Percentiles rank a stretch among this genome's conserved stretches.
phyloP scores from a whole-genome alignment of 192 early-diverging fungal genomes.

The Gigaspora rosea region DNA sequence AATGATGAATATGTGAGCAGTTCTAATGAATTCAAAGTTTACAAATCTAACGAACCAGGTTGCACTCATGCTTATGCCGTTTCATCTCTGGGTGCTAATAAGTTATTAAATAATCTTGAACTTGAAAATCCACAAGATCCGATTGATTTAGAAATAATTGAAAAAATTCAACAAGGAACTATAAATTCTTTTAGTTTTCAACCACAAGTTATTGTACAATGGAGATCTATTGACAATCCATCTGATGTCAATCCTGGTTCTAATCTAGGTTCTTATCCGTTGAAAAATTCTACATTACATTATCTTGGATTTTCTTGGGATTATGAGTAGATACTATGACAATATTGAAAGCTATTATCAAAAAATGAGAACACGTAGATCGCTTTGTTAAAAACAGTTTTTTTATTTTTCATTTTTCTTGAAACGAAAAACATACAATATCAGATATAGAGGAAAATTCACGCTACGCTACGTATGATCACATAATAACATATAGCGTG shows the following conservation, averaged over 20 bases:
- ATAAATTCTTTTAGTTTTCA: background rate
- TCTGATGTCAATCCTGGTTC: background rate
- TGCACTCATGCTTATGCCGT: slow-evolving; percentile 9
- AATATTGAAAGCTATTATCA: too few species aligned
- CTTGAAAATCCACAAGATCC: background rate
- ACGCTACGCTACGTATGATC: too few species aligned
- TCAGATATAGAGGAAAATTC: too few species aligned
- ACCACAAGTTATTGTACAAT: background rate
- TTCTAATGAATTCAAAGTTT: background rate
- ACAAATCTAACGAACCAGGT: background rate
- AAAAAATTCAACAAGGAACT: background rate
- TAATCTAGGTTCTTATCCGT: background rate
- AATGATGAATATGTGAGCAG: background rate
- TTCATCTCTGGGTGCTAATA: background rate
- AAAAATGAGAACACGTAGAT: too few species aligned
- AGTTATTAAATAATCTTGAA: background rate
- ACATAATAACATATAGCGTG: too few species aligned
- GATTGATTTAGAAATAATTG: background rate
- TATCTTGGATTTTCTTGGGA: background rate
- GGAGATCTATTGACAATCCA: background rate
- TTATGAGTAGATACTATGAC: too few species aligned
- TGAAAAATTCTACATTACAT: background rate
- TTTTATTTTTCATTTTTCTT: too few species aligned
- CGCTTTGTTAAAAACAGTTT: too few species aligned
- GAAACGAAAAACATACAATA: too few species aligned